Evolutionary conservation across 192 early-diverging fungal species (phyloP).

Genomic region (Coemansia sp.): DNA sequence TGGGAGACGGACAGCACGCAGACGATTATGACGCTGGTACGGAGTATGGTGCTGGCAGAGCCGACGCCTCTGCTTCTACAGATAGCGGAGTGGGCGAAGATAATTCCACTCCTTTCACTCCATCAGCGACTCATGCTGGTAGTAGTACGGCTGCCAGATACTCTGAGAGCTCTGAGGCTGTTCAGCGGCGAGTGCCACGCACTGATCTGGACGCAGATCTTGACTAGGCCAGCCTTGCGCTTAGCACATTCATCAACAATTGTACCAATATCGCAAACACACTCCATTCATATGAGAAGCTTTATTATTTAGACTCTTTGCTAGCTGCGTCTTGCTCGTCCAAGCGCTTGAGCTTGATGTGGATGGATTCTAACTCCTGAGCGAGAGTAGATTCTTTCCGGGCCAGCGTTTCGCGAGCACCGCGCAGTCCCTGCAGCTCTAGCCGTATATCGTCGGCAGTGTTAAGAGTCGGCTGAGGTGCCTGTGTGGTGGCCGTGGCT

Average conservation of each 20-base stretch:
- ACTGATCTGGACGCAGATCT: neutral
- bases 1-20: neutral
- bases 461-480: neutral
- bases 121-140: neutral
- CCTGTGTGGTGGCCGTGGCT: neutral
- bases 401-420: constrained; percentile 14
- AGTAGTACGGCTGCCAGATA: neutral
- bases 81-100: constrained; percentile 3
- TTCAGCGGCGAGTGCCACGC: constrained; percentile 3
- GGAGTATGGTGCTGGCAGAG: constrained; percentile 1
- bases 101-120: neutral
- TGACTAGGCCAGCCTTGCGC: constrained; percentile 2
- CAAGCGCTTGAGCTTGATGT: constrained; percentile 38
- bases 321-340: constrained; percentile 21
- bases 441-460: constrained; percentile 3
- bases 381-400: constrained; percentile 28
- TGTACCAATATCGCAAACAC: constrained; percentile 13
- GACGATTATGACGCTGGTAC: neutral
- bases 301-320: constrained; percentile 9
- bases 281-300: neutral
- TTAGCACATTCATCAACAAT: constrained; percentile 7
- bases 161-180: neutral
- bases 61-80: neutral
- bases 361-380: constrained; percentile 37
- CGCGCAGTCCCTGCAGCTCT: constrained; percentile 29